These are phyloP conservation scores for Aspergillus olivimuriae DNA, from an alignment of 495 filamentous ascomycete species.

Conservation along the genomic window DNA sequence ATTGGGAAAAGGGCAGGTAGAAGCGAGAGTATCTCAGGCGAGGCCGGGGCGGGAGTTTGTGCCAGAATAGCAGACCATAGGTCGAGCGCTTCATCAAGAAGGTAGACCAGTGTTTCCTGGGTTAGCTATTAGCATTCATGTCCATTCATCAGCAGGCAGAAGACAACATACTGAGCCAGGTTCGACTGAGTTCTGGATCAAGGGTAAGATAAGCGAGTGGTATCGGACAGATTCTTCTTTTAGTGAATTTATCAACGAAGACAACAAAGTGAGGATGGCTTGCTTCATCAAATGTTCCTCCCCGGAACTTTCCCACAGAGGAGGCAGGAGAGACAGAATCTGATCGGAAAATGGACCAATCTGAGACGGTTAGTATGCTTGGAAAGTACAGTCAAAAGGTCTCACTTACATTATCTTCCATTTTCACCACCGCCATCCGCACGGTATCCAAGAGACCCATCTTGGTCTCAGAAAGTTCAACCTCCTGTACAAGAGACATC, in stretches of 20 bases:
- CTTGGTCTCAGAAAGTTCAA: constrained; percentile 79
- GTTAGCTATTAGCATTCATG: too few species aligned
- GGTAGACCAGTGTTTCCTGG: constrained; percentile 70
- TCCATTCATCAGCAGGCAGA: neutral
- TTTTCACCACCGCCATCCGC: constrained; percentile 65
- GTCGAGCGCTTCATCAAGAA: constrained; percentile 87
- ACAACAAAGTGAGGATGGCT: constrained; percentile 75
- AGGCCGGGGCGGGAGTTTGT: constrained; percentile 61
- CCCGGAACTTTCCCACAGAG: constrained; percentile 75
- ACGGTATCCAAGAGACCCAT: constrained; percentile 81
- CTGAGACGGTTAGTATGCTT: constrained; percentile 22
- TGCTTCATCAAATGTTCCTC: constrained; percentile 88
- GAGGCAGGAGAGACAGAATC: constrained; percentile 73
- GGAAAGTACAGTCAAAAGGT: neutral
- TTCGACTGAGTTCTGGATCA: constrained; percentile 72
- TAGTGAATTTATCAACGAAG: constrained; percentile 72
- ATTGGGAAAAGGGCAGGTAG: constrained; percentile 62
- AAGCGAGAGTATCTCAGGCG: constrained; percentile 60
- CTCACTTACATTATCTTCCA: constrained; percentile 64
- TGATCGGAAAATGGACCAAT: constrained; percentile 68
- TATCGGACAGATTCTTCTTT: constrained; percentile 65
- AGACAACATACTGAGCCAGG: constrained; percentile 56
- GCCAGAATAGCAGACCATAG: constrained; percentile 74
- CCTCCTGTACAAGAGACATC: constrained; percentile 70
- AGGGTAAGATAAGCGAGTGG: constrained; percentile 65